phyloP scores from a whole-genome alignment of 306 rosid genomes.

The Fragaria nilgerrensis region DNA sequence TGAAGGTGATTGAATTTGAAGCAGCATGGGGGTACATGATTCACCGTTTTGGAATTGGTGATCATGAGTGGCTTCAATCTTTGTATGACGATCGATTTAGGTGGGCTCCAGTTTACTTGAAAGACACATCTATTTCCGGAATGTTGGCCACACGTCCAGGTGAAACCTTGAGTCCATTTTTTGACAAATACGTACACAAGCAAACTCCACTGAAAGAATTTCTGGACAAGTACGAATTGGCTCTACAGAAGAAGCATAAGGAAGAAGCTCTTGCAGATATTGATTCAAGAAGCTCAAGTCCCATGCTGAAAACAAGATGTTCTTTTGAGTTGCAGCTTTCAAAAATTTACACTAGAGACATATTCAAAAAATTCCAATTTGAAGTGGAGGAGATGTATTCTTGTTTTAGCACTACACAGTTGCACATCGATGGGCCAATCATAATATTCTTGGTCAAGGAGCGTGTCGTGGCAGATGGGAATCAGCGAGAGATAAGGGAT shows the following conservation, averaged over 20 bases:
- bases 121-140: constrained; percentile 75
- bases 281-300: constrained; percentile 80
- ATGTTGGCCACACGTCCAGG: constrained; percentile 60
- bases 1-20: constrained; percentile 89
- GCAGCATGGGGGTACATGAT: constrained; percentile 84
- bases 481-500: constrained; percentile 69
- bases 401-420: constrained; percentile 82
- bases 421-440: constrained; percentile 75
- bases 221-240: constrained; percentile 91
- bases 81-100: constrained; percentile 71
- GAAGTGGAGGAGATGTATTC: constrained; percentile 96
- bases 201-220: constrained; percentile 93
- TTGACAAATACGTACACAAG: constrained; percentile 80
- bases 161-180: constrained; percentile 69
- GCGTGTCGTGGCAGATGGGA: constrained; percentile 71
- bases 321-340: constrained; percentile 90
- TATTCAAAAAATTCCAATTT: constrained; percentile 70
- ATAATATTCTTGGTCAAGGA: constrained; percentile 88
- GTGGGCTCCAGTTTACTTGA: constrained; percentile 85
- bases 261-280: constrained; percentile 78
- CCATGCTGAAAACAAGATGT: constrained; percentile 76
- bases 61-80: constrained; percentile 87
- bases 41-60: constrained; percentile 67
- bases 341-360: constrained; percentile 63
- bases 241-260: constrained; percentile 77